These are phyloP conservation scores for Fusarium begoniae DNA, from an alignment of 2,329 filamentous ascomycete species.

Conservation along the genomic window DNA sequence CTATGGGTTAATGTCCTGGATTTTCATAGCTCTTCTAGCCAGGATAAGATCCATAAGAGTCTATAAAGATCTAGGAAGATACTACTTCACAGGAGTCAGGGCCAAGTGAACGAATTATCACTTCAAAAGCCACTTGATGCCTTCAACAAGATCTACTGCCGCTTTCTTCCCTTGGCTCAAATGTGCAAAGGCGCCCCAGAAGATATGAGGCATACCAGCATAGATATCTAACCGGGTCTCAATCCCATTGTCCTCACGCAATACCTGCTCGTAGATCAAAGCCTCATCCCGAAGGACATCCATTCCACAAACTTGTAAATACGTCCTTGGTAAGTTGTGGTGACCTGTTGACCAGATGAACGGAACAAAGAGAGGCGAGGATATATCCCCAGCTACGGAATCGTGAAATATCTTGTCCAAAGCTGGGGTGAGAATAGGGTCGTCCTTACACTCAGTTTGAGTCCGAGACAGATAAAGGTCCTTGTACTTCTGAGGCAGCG, in stretches of 20 bases:
- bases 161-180: neutral
- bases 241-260: neutral
- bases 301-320: constrained; percentile 1
- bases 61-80: rapidly evolving
- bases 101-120: rapidly evolving
- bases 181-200: neutral
- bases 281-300: neutral
- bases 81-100: rapidly evolving
- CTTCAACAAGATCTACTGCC: neutral
- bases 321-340: neutral
- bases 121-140: neutral
- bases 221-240: neutral
- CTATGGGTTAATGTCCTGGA: neutral
- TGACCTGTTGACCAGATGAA: neutral
- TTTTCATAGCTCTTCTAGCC: neutral
- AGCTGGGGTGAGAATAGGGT: neutral
- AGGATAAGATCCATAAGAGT: too few species aligned
- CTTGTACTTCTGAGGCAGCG: neutral
- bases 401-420: neutral
- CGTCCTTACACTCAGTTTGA: neutral
- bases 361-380: neutral
- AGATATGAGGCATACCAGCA: neutral
- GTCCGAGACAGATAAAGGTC: neutral
- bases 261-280: neutral
- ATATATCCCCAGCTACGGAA: neutral